Conservation (phyloP, 2,329 filamentous ascomycete species). For the Trichoderma oligosporum region DNA sequence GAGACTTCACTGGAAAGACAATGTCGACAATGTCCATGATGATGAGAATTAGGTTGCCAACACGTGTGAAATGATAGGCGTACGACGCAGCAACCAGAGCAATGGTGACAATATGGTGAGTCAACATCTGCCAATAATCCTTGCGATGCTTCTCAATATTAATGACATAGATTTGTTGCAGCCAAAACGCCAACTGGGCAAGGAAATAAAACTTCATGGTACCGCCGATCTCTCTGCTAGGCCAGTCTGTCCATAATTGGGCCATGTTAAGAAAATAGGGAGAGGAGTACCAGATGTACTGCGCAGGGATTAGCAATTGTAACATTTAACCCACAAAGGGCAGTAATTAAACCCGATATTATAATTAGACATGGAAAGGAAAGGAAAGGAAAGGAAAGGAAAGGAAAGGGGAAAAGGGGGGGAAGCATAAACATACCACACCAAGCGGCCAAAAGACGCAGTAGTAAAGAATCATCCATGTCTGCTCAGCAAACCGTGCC, state of each 20-base stretch:
- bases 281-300: slow-evolving; percentile 80
- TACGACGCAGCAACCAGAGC: slow-evolving; percentile 78
- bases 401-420: not conserved
- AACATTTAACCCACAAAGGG: not conserved
- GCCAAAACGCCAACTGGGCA: slow-evolving; percentile 85
- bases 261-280: slow-evolving; percentile 73
- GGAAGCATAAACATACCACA: slow-evolving; percentile 56
- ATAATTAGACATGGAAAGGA: no score
- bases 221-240: slow-evolving; percentile 69
- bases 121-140: slow-evolving; percentile 94
- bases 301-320: not conserved
- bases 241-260: slow-evolving; percentile 83
- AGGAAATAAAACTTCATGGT: slow-evolving; percentile 86
- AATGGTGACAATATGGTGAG: slow-evolving; percentile 91
- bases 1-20: slow-evolving; percentile 67
- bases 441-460: slow-evolving; percentile 75
- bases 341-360: no score
- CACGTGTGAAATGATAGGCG: slow-evolving; percentile 78
- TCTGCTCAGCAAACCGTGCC: slow-evolving; percentile 87
- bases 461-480: slow-evolving; percentile 84
- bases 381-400: not conserved
- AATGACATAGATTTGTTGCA: slow-evolving; percentile 91
- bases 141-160: slow-evolving; percentile 93
- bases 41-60: slow-evolving; percentile 83
- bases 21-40: slow-evolving; percentile 94